A percentile compares a stretch with the other conserved stretches of the same genome.
phyloP scores from a whole-genome alignment of 768 basidiomycete species.

The Pleurotus citrinopileatus region DNA sequence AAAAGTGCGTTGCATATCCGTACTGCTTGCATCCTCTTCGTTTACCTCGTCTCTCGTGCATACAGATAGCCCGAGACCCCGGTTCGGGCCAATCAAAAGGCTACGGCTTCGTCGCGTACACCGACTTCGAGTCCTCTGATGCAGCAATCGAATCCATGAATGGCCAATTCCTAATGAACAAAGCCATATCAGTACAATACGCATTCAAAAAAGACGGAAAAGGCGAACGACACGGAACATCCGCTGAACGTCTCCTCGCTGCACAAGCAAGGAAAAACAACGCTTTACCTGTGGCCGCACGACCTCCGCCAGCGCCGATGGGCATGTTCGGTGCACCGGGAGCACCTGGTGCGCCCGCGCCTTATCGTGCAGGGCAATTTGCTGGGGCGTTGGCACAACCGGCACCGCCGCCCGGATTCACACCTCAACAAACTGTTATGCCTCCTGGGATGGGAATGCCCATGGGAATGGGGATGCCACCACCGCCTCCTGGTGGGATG shows the following conservation, averaged over 20 bases:
- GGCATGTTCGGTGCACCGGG: conserved; percentile 59
- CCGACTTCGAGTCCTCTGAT: conserved; percentile 96
- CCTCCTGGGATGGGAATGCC: conserved; percentile 32
- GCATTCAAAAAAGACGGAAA: conserved; percentile 99
- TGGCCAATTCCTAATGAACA: conserved; percentile 97
- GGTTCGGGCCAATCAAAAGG: conserved; percentile 86
- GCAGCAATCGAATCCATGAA: conserved; percentile 97
- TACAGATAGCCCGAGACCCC: conserved; percentile 89
- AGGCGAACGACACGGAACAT: conserved; percentile 95
- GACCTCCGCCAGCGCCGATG: conserved; percentile 60
- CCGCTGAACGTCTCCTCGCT: conserved; percentile 94
- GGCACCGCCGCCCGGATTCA: conserved; percentile 78
- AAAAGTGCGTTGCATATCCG: conserved; percentile 51
- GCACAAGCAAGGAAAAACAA: conserved; percentile 96
- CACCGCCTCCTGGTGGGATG: conserved; percentile 14
- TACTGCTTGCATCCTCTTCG: conserved; percentile 6
- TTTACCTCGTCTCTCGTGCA: conserved; percentile 4
- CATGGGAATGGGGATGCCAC: conserved; percentile 20
- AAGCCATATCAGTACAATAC: conserved; percentile 95
- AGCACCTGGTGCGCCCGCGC: conserved; percentile 69
- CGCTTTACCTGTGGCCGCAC: conserved; percentile 73
- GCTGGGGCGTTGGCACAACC: conserved; percentile 84
- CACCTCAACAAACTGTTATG: conserved; percentile 67
- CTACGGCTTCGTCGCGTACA: conserved; percentile 96
- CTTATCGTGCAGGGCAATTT: conserved; percentile 84